Base-by-base conservation (phyloP, 352 stramenopile genomes). In the Phytophthora fragariaefolia region DNA sequence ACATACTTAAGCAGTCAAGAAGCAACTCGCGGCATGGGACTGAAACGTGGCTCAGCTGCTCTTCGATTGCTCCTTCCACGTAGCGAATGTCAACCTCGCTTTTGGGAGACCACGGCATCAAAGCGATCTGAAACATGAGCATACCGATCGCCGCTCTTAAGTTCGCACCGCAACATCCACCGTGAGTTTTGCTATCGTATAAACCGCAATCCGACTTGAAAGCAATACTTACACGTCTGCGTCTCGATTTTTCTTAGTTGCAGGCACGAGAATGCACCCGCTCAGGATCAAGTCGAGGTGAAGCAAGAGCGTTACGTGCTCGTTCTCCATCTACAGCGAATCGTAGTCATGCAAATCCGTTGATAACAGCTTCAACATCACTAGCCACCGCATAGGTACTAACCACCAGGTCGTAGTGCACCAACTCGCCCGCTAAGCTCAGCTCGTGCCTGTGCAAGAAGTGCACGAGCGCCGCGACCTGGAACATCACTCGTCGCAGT, bases 91-190 rank as follows among this genome's bases (percentile, higher is more conserved):
- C 69, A 30, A 84, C 42, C n/a, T 76, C 58, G 26, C 36, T 42
- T 20, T 48, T 51, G 6, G 63, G 57, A 13, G 72, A 71, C 6
- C 80, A 71, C 0, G 77, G 74, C 38, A 81, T 66, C 71, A 88
- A 78, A 20, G 72, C 79, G 17, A 90, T 57, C 57, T 90, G 82
- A 42, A 88, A 84, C 73, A 88, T 85, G 15, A 88, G 48, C 69
- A 87, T 79, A 6, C 82, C 82, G 36, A 90, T 83, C 5, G 79
- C 78, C 13, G 73, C 71, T 6, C 81, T 89, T 24, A 43, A 13
- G 1, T 26, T 7, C 6, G 12, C 10, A n/a, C 22, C 12, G 15
- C 30, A 58, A 28, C 12, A 34, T 34, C n/a, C 6, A 12, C 24
- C 18, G 28, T 58, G 1, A 58, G 32, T 47, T 43, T 12, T 18